Evolutionary conservation across 1,284 basidiomycete genomes (phyloP), one percentile per base, ranked within the genome.

Genomic region (Neonothopanus nambi): DNA sequence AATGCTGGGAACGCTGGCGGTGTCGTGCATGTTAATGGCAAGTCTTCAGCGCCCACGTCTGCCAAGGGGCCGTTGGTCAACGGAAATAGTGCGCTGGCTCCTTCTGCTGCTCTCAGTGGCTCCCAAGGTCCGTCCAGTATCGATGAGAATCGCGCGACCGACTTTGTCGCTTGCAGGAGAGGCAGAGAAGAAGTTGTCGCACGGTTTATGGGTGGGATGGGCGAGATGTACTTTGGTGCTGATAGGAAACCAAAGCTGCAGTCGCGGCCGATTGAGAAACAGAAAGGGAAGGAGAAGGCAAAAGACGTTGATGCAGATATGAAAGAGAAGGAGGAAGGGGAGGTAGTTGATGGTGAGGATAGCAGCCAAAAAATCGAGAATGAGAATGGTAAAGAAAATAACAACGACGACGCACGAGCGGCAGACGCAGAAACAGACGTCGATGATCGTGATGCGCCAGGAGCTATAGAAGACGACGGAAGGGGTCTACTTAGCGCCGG

Each of bases 401-500:
- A 57, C 26, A 62, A 54, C 42, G 62, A 59, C 15, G 59, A 56
- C 57, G 52, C 64, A 61, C 15, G 37, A 49, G 21, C n/a, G 44
- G 30, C 28, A 15, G 30, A 46, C 11, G 44, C 13, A 30, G 44
- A 35, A 17, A 23, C 17, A n/a, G 30, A 58, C 40, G 63, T 52
- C 39, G 80, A 82, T 63, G 81, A 81, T 39, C 23, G 30, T 5
- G 21, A 26, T 35, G 18, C 18, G 12, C 24, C 44, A 5, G 21
- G 6, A 33, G 43, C 15, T 2, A 36, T 40, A 30, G 77, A 80
- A 35, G 79, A 82, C 37, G 89, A 87, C 62, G 85, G 85, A 21
- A 69, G 84, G 51, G 72, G 76, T 18, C 65, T 88, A 59, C 70
- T 80, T 38, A 89, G 86, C 66, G 81, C 80, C 17, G 80, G 81